Percentiles rank a stretch among this genome's conserved stretches.
Evolutionary conservation across 768 basidiomycete species (phyloP).

Genomic region (Psilocybe subaeruginosa): DNA sequence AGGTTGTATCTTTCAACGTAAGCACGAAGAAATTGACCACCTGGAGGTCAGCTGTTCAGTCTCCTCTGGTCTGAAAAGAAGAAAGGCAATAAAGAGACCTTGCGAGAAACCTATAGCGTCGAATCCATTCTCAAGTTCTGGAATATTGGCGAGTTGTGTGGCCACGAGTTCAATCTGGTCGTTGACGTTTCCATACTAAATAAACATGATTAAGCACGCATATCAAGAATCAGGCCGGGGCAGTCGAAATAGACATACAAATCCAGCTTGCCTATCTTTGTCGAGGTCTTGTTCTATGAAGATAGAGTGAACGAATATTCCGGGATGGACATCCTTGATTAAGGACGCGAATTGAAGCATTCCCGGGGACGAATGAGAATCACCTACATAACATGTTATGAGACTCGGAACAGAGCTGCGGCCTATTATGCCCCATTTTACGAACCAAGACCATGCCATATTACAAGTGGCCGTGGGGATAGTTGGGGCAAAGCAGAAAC

Average conservation of each 20-base stretch:
- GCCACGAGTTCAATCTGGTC: constrained; percentile 69
- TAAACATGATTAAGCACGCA: background rate
- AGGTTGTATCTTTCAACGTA: constrained; percentile 77
- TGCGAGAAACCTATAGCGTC: constrained; percentile 91
- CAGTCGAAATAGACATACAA: constrained; percentile 50
- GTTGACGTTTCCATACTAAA: constrained; percentile 78
- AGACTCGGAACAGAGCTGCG: background rate
- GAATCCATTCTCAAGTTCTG: constrained; percentile 71
- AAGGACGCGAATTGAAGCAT: constrained; percentile 65
- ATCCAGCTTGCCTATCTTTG: constrained; percentile 69
- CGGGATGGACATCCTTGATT: constrained; percentile 67
- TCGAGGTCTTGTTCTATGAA: constrained; percentile 65
- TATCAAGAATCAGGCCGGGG: background rate
- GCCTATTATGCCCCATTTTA: background rate
- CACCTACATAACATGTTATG: constrained; percentile 45
- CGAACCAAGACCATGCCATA: constrained; percentile 31
- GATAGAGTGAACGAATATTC: constrained; percentile 78
- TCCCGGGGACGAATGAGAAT: constrained; percentile 73
- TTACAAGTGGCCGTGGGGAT: constrained; percentile 23
- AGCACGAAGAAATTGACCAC: constrained; percentile 86
- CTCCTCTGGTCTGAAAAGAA: background rate
- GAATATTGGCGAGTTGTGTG: constrained; percentile 62
- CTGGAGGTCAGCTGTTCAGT: constrained; percentile 31
- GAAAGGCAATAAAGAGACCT: constrained; percentile 40
- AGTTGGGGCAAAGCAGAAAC: constrained; percentile 7